Base-by-base conservation (phyloP, 805 yeast species). In the Priceomyces melissophilus region DNA sequence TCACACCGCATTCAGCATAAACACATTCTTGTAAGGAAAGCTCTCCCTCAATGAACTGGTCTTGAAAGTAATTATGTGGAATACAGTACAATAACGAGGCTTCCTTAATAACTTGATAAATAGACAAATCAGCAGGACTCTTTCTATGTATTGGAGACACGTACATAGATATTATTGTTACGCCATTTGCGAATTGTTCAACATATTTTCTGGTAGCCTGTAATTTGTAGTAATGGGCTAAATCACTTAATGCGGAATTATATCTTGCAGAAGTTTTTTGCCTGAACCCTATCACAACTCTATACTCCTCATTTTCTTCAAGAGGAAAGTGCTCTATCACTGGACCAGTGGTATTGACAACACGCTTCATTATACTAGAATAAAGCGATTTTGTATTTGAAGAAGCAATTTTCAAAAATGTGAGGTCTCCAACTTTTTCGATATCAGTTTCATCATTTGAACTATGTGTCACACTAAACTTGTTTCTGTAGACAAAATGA, bases 11-110 rank as follows among this genome's bases (percentile, higher is more conserved):
- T 63, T 91, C 98, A 34, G 97, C 95, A 61, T 93, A 93, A 43
- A 89, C 83, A 35, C 90, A 81, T 67, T 93, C 99, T 67, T 91
- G 98, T 52, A 95, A 81, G 1, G 97, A 89, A 63, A 91, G 76
- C 50, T 81, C 81, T 40, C 91, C 84, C 38, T 71, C 62, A 46
- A 84, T 81, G 58, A 90, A 90, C 42, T 81, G 73, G 39, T 76
- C 75, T 52, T 81, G 82, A 73, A 90, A 91, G 52, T 79, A 73
- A 57, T 88, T 87, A 63, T 85, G 82, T 38, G 99, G 99, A 50
- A 91, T 79, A 53, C 96, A 86, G 67, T 86, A 93, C 50, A 91
- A 73, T 54, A 93, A 75, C 4, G 97, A 88, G 28, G 96, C 96
- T 66, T 91, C 99, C 69, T 87, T 89, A 57, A 87, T 83, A 46